These are phyloP conservation scores for Thymus mandschuricus DNA, from an alignment of 257 asterid genomes.

Conservation along the genomic window DNA sequence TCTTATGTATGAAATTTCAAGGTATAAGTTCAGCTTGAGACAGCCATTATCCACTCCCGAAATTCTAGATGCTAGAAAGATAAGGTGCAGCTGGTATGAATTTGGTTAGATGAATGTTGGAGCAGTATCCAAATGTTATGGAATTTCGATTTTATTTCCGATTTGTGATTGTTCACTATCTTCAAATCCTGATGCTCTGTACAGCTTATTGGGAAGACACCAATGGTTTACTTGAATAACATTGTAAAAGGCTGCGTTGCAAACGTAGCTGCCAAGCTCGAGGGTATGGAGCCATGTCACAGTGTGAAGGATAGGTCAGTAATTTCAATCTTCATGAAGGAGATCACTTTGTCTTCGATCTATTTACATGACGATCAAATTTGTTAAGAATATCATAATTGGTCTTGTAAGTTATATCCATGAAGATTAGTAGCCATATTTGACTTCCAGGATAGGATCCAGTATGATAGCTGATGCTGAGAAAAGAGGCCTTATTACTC, in stretches of 20 bases:
- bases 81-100: no score
- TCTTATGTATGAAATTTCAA: not conserved
- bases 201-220: constrained; percentile 90
- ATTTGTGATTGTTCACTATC: not conserved
- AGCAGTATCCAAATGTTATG: not conserved
- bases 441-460: constrained; percentile 76
- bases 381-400: not conserved
- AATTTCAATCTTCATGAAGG: constrained; percentile 13
- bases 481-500: constrained; percentile 74
- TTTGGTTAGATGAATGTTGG: no score
- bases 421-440: constrained; percentile 18
- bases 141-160: not conserved
- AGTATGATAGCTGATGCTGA: constrained; percentile 90
- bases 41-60: not conserved
- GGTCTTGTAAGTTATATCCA: not conserved
- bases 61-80: not conserved
- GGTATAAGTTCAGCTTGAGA: not conserved
- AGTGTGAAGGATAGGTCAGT: constrained; percentile 92
- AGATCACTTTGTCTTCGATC: not conserved
- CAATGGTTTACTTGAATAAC: constrained; percentile 82
- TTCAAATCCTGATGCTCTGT: constrained; percentile 14
- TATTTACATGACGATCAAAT: not conserved
- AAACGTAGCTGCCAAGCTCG: constrained; percentile 82
- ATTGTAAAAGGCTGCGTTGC: constrained; percentile 73
- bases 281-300: constrained; percentile 92